Percentiles rank a stretch among this genome's conserved stretches.
Conservation (phyloP, 495 filamentous ascomycete species). For the Lichina pygmaea region DNA sequence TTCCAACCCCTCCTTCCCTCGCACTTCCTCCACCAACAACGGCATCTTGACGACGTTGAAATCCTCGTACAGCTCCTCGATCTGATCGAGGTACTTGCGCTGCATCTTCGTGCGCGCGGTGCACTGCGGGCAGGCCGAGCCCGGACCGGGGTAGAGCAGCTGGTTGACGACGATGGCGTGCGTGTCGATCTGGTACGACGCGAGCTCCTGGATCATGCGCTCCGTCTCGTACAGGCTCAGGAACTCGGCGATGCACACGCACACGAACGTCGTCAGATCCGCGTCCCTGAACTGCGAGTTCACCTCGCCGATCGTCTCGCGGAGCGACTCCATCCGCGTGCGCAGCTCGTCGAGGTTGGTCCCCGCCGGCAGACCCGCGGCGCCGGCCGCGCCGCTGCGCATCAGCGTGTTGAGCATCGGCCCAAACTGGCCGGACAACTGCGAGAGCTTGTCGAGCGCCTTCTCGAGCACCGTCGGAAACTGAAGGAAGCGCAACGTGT, state of each 20-base stretch:
- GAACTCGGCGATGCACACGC: constrained; percentile 97
- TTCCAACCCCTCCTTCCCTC: constrained; percentile 81
- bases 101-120: constrained; percentile 92
- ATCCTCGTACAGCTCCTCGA: constrained; percentile 90
- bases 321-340: constrained; percentile 75
- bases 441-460: constrained; percentile 83
- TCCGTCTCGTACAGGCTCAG: constrained; percentile 94
- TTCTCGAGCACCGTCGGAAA: constrained; percentile 98
- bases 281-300: constrained; percentile 96
- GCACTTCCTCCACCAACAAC: constrained; percentile 75
- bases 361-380: constrained; percentile 59
- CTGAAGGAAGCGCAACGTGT: constrained; percentile 95
- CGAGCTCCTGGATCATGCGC: constrained; percentile 96
- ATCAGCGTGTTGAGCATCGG: constrained; percentile 64
- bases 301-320: constrained; percentile 81
- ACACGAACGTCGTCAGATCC: constrained; percentile 89
- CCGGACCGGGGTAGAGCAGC: constrained; percentile 71
- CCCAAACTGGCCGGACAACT: constrained; percentile 80
- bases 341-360: constrained; percentile 79
- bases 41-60: constrained; percentile 99
- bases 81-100: constrained; percentile 97
- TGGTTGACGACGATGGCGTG: constrained; percentile 97
- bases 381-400: constrained; percentile 73
- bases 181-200: constrained; percentile 81
- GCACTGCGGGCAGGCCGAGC: constrained; percentile 79